phyloP scores from a whole-genome alignment of 805 yeast genomes.

The Lipomyces spencermartinsiae region DNA sequence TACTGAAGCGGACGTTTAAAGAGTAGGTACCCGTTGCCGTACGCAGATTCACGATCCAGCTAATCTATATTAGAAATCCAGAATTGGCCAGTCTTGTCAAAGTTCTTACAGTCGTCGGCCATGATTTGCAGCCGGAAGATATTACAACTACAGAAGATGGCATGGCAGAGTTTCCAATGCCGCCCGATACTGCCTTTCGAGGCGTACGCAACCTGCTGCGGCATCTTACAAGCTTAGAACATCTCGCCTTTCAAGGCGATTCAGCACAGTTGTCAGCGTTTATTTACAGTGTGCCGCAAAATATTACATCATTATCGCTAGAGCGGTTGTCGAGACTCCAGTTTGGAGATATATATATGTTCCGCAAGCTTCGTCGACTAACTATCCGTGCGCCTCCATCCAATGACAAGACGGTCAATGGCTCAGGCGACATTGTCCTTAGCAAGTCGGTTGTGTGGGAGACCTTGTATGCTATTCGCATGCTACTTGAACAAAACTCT shows the following conservation, averaged over 20 bases:
- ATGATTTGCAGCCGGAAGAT: constrained; percentile 25
- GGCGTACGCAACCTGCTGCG: constrained; percentile 34
- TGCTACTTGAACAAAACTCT: constrained; percentile 37
- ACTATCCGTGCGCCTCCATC: constrained; percentile 25
- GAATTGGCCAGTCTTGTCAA: constrained; percentile 21
- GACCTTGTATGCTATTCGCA: constrained; percentile 33
- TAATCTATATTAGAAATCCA: constrained; percentile 17
- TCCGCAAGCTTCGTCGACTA: constrained; percentile 25
- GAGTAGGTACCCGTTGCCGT: constrained; percentile 22
- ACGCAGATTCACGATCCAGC: neutral
- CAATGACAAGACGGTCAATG: neutral
- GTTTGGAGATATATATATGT: constrained; percentile 34
- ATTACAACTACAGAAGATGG: constrained; percentile 27
- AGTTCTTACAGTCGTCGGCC: constrained; percentile 28
- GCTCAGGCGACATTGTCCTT: constrained; percentile 1
- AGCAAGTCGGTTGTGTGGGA: constrained; percentile 36
- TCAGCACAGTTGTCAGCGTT: constrained; percentile 35
- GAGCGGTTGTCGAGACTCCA: constrained; percentile 29
- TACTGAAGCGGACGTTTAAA: constrained; percentile 33
- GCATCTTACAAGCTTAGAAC: constrained; percentile 24
- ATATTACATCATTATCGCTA: constrained; percentile 25
- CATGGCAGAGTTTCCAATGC: constrained; percentile 27
- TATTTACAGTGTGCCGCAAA: constrained; percentile 20
- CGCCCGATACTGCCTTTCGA: constrained; percentile 26
- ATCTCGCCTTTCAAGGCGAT: constrained; percentile 32